Evolutionary conservation across 139 green algal genomes (phyloP), one percentile per base, ranked within the genome.

Genomic region (Limnomonas spitsbergensis): DNA sequence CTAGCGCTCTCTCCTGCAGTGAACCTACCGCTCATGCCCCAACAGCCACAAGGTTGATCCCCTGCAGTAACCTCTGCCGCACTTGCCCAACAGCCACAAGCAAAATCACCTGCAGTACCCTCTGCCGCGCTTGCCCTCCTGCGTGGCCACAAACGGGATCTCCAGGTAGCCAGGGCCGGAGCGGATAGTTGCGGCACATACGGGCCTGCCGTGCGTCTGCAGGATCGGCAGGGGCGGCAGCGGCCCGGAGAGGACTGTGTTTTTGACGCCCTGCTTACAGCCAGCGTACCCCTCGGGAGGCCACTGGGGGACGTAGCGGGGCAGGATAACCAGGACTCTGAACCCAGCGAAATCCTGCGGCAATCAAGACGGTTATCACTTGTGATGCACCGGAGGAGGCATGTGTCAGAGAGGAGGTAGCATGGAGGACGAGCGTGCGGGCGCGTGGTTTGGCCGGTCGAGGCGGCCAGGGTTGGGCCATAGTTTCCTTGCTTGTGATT

Each of bases 291-390:
- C 83, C 0, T 92, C 92, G 0, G 91, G 82, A 32, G 93, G 92
- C 89, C 90, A 98, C 32, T 82, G 81, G 24, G 89, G 85, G 32
- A 85, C 81, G 79, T 90, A 92, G 20, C 94, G 88, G 1, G 91
- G 90, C 31, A 92, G 68, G 32, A 98, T 80, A 14, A 90, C 81
- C 7, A 98, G 70, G 4, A 94, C 80, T 0, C 91, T 81, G 85
- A 98, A 98, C 7, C 94, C 94, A 0, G 85, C 89, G 82, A 98
- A 98, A 80, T 97, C 94, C 91, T 97, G 89, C 53, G 66, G 3
- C 38, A 40, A n/a, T n/a, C n/a, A n/a, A n/a, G n/a, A n/a, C n/a
- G n/a, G n/a, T n/a, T n/a, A n/a, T n/a, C n/a, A n/a, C n/a, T n/a
- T n/a, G n/a, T n/a, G n/a, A n/a, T n/a, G n/a, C n/a, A n/a, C n/a